phyloP scores from a whole-genome alignment of 2,329 filamentous ascomycete genomes.

The Aspergillus luchuensis region DNA sequence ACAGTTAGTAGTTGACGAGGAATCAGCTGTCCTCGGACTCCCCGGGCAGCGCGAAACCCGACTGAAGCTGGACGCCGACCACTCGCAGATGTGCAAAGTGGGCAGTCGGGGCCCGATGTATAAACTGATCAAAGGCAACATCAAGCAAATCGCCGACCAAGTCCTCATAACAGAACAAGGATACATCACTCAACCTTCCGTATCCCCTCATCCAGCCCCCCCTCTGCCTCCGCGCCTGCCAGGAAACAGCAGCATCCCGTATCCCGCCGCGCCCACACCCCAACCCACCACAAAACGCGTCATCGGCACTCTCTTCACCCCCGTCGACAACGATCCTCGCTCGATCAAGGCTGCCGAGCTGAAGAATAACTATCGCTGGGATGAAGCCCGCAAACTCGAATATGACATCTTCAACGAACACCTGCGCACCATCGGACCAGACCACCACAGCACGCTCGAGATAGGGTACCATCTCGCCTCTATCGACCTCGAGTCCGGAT shows the following conservation, averaged over 20 bases:
- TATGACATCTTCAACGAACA: conserved; percentile 36
- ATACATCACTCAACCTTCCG: conserved; percentile 29
- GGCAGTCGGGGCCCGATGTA: conserved; percentile 33
- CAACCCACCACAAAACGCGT: conserved; percentile 17
- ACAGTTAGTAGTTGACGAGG: conserved; percentile 39
- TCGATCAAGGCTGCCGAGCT: conserved; percentile 29
- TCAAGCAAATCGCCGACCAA: conserved; percentile 37
- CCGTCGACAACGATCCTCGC: conserved; percentile 31
- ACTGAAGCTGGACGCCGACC: conserved; percentile 39
- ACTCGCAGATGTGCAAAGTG: conserved; percentile 41
- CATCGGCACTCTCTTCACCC: conserved; percentile 23
- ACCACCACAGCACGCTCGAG: conserved; percentile 32
- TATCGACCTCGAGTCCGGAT: conserved; percentile 29
- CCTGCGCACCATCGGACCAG: conserved; percentile 29
- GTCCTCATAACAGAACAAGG: conserved; percentile 33
- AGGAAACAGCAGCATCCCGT: conserved; percentile 32
- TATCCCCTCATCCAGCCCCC: conserved; percentile 21
- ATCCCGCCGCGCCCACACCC: conserved; percentile 20
- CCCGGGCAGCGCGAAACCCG: conserved; percentile 38
- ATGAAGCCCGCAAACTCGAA: conserved; percentile 31
- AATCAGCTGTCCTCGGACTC: conserved; percentile 38
- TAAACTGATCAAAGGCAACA: conserved; percentile 35
- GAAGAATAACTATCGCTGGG: conserved; percentile 32
- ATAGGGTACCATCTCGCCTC: conserved; percentile 32
- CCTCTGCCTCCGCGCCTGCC: conserved; percentile 33